Evolutionary conservation across 129 eudicot species (phyloP), one percentile per base, ranked within the genome.

Genomic region (Rutidosis leptorrhynchoides): DNA sequence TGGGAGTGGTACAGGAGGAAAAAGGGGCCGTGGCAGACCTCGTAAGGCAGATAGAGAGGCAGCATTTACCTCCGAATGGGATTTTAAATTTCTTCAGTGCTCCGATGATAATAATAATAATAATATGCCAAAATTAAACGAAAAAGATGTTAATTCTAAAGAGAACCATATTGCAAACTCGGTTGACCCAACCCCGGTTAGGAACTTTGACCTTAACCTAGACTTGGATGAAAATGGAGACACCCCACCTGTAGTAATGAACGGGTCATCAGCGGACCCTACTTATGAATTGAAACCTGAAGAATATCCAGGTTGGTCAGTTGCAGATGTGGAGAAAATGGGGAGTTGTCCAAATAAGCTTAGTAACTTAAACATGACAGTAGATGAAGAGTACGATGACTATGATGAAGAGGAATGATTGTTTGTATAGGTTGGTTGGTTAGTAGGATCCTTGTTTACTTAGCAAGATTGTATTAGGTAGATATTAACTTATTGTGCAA

Each of bases 361-460:
- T 33, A 82, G 80, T 4, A 57, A 74, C 26, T 54, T 79, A 35
- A 77, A 83, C 60, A 45, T 68, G 15, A 61, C 77, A 25, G 22
- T 82, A 61, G 86, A 72, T 17, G 91, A 82, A 37, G 91, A 85
- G 29, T 84, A 85, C 1, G 84, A 83, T 53, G 86, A 86, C 78
- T 86, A 86, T 25, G 94, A 86, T 67, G 94, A 80, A 62, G 28
- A 62, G 19, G 24, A 21, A 35, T 35, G 16, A 61, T 61, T 8
- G 20, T 56, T 61, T 8, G 20, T 56, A 56, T 9, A 56, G 62
- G 11, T 56, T 25, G 62, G 62, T 56, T 56, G 22, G 55, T 56
- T 56, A 14, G 55, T 49, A 23, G 62, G 32, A 23, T 25, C 62
- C 33, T 56, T 56, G 17, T 25, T 56, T 56, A 25, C 30, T 49